Percentiles rank a stretch among this genome's conserved stretches.
phyloP scores from a whole-genome alignment of 2,329 filamentous ascomycete genomes.

The Cordyceps fumosorosea region DNA sequence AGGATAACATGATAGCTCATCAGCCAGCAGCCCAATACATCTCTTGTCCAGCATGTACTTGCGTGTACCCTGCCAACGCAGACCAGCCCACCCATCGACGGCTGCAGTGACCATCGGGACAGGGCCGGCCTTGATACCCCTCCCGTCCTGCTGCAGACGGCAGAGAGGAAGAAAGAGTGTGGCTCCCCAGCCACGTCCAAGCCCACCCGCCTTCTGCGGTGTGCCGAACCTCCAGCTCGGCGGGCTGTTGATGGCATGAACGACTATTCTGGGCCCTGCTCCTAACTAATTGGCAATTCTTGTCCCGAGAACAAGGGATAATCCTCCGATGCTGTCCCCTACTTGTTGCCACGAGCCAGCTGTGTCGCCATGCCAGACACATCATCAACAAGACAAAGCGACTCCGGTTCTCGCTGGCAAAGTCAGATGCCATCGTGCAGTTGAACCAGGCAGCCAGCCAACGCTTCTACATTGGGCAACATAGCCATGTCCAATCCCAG shows the following conservation, averaged over 20 bases:
- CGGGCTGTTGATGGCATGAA: not conserved
- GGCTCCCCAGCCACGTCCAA: not conserved
- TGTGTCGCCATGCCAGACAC: not conserved
- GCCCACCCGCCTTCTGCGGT: not conserved
- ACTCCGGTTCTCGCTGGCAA: not conserved
- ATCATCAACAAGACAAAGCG: not conserved
- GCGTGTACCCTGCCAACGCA: not conserved
- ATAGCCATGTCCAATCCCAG: not conserved
- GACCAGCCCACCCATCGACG: not conserved
- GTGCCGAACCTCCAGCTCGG: not conserved
- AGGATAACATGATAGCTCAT: not conserved
- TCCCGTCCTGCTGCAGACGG: not conserved
- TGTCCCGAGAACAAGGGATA: not conserved
- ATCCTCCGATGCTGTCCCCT: too few species aligned
- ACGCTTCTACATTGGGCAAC: constrained; percentile 2
- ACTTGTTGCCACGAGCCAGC: too few species aligned
- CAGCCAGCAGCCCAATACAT: not conserved
- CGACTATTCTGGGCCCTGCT: not conserved
- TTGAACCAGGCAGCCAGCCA: not conserved
- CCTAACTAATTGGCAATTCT: not conserved
- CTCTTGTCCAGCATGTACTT: not conserved
- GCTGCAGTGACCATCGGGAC: not conserved
- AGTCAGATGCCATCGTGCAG: not conserved
- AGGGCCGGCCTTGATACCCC: not conserved
- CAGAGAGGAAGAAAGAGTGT: not conserved